Evolutionary conservation across 2,329 filamentous ascomycete species (phyloP), one percentile per base, ranked within the genome.

Genomic region (Coniochaeta sp.): DNA sequence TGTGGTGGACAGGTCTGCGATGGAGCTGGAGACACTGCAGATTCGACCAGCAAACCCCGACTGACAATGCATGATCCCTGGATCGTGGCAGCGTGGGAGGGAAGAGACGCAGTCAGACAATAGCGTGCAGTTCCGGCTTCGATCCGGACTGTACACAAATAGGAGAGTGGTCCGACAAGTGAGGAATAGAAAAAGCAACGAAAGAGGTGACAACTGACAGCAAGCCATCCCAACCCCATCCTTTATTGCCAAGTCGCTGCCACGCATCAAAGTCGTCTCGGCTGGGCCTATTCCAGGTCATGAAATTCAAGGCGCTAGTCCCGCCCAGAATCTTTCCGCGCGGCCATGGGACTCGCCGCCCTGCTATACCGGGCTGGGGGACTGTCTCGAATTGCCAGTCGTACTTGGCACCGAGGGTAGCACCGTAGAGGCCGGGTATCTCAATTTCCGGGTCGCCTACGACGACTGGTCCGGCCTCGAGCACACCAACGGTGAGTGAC

Each of bases 261-360:
- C 81, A 85, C 0, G 71, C 72, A 62, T 85, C 75, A 45, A 79
- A 77, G 42, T 81, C 77, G 31, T 68, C 68, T 31, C 60, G 65
- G 48, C 67, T 70, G 6, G 71, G 76, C 28, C 75, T 70, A 50
- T 71, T 72, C 68, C 71, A 73, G 47, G 79, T 76, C 76, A 82
- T 78, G 55, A 77, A 79, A 56, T 84, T 83, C 47, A 85, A 71
- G 0, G 77, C 77, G 14, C 74, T 79, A 6, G 82, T 82, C 6
- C 85, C 85, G 16, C 85, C 85, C 0, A 88, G 71, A 0, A 80
- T 75, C 52, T 67, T 74, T 6, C 74, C 74, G 13, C 72, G 61
- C 0, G 70, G 67, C 67, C 68, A 75, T 9, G 66, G 57, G 20
- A 77, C 57, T 26, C 49, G 62, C 45, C 75, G 68, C 1, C 73